A percentile compares a stretch with the other conserved stretches of the same genome.
phyloP scores from a whole-genome alignment of 2,329 filamentous ascomycete genomes.

The Sarocladium kiliense region DNA sequence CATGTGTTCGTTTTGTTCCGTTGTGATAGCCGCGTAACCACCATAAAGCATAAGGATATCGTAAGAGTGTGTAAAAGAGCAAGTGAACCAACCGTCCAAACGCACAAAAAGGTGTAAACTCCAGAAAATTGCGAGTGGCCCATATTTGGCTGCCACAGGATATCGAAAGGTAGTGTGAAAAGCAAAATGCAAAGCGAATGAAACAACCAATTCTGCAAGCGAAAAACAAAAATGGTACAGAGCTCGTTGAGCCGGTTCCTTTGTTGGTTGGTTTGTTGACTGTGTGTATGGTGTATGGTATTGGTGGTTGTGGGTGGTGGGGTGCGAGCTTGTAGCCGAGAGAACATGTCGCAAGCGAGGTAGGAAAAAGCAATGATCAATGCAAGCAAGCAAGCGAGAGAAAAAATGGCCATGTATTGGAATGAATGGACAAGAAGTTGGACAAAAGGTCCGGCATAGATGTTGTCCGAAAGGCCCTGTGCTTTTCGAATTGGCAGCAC shows the following conservation, averaged over 20 bases:
- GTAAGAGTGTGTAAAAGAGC: not conserved
- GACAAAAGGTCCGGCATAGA: not conserved
- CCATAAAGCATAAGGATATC: constrained; percentile 6
- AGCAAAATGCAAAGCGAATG: not conserved
- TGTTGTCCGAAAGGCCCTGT: not conserved
- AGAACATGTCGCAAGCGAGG: not conserved
- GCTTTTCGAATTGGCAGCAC: not conserved
- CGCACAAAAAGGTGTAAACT: constrained; percentile 1
- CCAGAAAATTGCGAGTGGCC: not conserved
- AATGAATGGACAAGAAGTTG: constrained; percentile 7
- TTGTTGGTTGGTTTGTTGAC: not conserved
- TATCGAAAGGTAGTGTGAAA: not conserved
- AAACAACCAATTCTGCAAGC: not conserved
- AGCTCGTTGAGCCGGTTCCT: not conserved
- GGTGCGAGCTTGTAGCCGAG: not conserved
- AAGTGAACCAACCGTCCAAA: too few relatives aligned
- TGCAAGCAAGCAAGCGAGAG: not conserved
- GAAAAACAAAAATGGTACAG: not conserved
- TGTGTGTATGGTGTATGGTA: not conserved
- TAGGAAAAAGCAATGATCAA: constrained; percentile 3
- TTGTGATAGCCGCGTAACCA: not conserved
- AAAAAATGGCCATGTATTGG: constrained; percentile 6
- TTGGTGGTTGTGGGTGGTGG: not conserved
- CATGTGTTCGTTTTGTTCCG: not conserved
- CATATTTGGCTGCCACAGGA: not conserved